These are phyloP conservation scores for Suhomyces ambrosiae DNA, from an alignment of 1,139 yeast genomes.

Conservation along the genomic window DNA sequence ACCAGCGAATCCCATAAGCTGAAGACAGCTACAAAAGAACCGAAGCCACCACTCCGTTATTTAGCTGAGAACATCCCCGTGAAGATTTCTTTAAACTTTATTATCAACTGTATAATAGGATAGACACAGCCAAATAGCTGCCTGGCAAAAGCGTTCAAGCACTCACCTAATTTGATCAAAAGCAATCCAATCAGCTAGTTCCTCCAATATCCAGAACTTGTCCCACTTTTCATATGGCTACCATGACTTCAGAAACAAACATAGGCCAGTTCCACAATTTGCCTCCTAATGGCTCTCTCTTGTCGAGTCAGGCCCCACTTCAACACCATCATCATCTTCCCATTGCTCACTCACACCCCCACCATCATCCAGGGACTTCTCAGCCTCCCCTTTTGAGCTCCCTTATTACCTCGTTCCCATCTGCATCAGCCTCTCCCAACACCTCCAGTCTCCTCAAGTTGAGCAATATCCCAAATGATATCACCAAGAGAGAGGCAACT, in stretches of 20 bases:
- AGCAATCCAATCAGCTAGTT: no score
- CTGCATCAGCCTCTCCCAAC: slow-evolving; percentile 13
- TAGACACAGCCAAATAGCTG: no score
- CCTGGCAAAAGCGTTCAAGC: no score
- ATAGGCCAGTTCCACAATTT: slow-evolving; percentile 20
- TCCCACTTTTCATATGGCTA: slow-evolving; percentile 20
- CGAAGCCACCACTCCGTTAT: no score
- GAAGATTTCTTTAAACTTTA: no score
- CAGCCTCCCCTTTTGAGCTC: slow-evolving; percentile 15
- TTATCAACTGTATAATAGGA: no score
- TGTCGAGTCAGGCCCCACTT: slow-evolving; percentile 7
- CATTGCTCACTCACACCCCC: slow-evolving; percentile 13
- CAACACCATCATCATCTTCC: slow-evolving; percentile 12
- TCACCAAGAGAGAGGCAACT: slow-evolving; percentile 74
- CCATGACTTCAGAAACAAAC: slow-evolving; percentile 26
- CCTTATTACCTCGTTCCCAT: slow-evolving; percentile 12
- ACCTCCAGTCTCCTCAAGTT: slow-evolving; percentile 36
- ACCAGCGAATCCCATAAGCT: no score
- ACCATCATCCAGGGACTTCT: slow-evolving; percentile 9
- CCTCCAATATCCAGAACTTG: no score
- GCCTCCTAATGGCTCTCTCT: slow-evolving; percentile 14
- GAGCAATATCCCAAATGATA: slow-evolving; percentile 69
- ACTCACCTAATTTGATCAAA: no score
- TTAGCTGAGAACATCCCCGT: no score
- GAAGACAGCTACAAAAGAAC: no score